Conservation (phyloP, 352 stramenopile genomes). For the Plasmopara viticola region DNA sequence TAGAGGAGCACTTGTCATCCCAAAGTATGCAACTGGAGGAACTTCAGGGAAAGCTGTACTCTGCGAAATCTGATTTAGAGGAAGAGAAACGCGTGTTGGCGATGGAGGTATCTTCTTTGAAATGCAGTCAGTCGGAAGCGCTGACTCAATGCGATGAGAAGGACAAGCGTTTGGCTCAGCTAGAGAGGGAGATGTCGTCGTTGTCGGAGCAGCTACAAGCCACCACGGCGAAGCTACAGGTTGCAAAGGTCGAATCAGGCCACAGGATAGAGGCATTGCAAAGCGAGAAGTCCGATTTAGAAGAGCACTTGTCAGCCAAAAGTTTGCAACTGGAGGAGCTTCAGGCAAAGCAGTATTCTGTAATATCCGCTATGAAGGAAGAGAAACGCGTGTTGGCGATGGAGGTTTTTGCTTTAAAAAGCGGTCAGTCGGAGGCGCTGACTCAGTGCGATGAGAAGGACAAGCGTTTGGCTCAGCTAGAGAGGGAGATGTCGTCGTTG, state of each 20-base stretch:
- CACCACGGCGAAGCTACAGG: slow-evolving; percentile 12
- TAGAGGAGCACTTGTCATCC: slow-evolving; percentile 4
- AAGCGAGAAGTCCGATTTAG: slow-evolving; percentile 14
- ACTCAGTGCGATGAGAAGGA: slow-evolving; percentile 13
- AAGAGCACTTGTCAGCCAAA: slow-evolving; percentile 3
- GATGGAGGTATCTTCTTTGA: slow-evolving; percentile 5
- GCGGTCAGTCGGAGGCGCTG: slow-evolving; percentile 1
- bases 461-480: slow-evolving; percentile 4
- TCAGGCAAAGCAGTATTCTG: not conserved
- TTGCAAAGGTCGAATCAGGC: slow-evolving; percentile 10
- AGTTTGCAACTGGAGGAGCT: not conserved
- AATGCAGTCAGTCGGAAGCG: slow-evolving; percentile 9
- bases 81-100: slow-evolving; percentile 9
- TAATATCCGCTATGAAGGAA: not conserved
- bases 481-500: not conserved
- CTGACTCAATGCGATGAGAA: slow-evolving; percentile 10
- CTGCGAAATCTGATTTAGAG: not conserved
- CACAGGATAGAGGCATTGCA: slow-evolving; percentile 17
- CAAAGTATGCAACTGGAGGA: slow-evolving; percentile 2
- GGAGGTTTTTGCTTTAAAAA: slow-evolving; percentile 6
- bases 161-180: too few species aligned
- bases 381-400: slow-evolving; percentile 9
- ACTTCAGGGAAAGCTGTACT: not conserved
- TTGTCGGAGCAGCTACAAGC: slow-evolving; percentile 6
- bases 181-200: not conserved